A percentile compares a stretch with the other conserved stretches of the same genome.
These are phyloP conservation scores for Citrus maxima DNA, from an alignment of 345 rosid genomes.

Conservation along the genomic window DNA sequence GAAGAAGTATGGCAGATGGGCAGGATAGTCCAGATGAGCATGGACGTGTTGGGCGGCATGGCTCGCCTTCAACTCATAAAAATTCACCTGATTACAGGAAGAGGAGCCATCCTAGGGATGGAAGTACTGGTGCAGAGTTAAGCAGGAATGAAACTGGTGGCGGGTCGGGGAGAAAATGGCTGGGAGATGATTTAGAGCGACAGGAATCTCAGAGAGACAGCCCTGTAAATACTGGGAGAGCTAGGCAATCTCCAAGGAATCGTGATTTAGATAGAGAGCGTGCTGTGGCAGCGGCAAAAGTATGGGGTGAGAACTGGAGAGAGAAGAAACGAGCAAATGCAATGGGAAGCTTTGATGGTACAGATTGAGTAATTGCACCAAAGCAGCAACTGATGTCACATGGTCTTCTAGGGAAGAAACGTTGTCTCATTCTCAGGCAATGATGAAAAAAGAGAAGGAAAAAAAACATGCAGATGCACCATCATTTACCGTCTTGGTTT, in stretches of 20 bases:
- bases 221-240: slow-evolving; percentile 60
- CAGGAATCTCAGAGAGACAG: slow-evolving; percentile 70
- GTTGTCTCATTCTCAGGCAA: slow-evolving; percentile 19
- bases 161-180: slow-evolving; percentile 87
- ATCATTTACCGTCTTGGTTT: slow-evolving; percentile 23
- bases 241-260: slow-evolving; percentile 72
- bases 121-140: slow-evolving; percentile 48
- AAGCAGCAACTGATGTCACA: background rate
- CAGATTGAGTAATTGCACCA: slow-evolving; percentile 46
- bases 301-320: slow-evolving; percentile 99
- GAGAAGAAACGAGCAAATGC: slow-evolving; percentile 75
- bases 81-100: slow-evolving; percentile 88
- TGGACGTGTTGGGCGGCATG: slow-evolving; percentile 38
- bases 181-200: slow-evolving; percentile 53
- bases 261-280: slow-evolving; percentile 90
- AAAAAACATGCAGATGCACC: slow-evolving; percentile 22
- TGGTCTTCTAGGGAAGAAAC: slow-evolving; percentile 10
- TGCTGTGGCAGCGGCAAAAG: slow-evolving; percentile 96
- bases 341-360: slow-evolving; percentile 70
- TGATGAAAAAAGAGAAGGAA: slow-evolving; percentile 16
- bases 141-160: slow-evolving; percentile 63
- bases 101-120: slow-evolving; percentile 56
- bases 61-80: slow-evolving; percentile 71
- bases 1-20: slow-evolving; percentile 61
- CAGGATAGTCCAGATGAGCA: slow-evolving; percentile 69